A percentile compares a stretch with the other conserved stretches of the same genome.
These are phyloP conservation scores for Ganoderma meredithae DNA, from an alignment of 1,284 basidiomycete genomes.

Conservation along the genomic window DNA sequence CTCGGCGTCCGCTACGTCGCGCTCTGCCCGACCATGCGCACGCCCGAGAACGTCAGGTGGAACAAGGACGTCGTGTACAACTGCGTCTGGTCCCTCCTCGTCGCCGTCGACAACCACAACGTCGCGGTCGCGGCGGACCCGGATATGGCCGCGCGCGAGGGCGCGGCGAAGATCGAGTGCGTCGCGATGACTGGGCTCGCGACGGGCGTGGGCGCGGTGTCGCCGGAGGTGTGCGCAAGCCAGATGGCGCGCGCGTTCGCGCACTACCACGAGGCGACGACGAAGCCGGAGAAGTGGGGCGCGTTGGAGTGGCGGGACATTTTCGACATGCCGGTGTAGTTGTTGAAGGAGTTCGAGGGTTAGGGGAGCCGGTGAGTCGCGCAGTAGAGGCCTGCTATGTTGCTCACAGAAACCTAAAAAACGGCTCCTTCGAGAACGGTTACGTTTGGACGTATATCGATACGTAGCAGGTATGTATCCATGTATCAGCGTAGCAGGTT, in stretches of 20 bases:
- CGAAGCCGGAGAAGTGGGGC: constrained; percentile 27
- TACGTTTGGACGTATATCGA: too few relatives aligned
- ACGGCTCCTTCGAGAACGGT: too few relatives aligned
- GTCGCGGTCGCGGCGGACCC: constrained; percentile 8
- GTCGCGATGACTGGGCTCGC: constrained; percentile 36
- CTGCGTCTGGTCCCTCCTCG: constrained; percentile 40
- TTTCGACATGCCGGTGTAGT: constrained; percentile 2
- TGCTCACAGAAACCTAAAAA: too few relatives aligned
- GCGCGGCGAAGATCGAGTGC: constrained; percentile 3
- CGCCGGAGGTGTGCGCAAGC: constrained; percentile 26
- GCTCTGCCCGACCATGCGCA: constrained; percentile 40
- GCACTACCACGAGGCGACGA: constrained; percentile 24
- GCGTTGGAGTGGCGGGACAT: constrained; percentile 25
- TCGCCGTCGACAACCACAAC: constrained; percentile 34
- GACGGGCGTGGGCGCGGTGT: constrained; percentile 30
- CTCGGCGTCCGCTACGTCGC: constrained; percentile 31
- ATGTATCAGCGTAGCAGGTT: too few relatives aligned
- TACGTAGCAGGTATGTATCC: too few relatives aligned
- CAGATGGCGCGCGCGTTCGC: constrained; percentile 35
- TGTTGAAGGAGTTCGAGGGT: not conserved
- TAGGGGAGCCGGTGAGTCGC: not conserved
- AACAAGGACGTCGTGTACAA: constrained; percentile 42
- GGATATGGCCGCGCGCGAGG: not conserved
- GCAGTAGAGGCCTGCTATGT: too few relatives aligned
- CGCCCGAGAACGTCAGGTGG: constrained; percentile 35